phyloP scores from a whole-genome alignment of 2,329 filamentous ascomycete genomes.

The Aspergillus uvarum region DNA sequence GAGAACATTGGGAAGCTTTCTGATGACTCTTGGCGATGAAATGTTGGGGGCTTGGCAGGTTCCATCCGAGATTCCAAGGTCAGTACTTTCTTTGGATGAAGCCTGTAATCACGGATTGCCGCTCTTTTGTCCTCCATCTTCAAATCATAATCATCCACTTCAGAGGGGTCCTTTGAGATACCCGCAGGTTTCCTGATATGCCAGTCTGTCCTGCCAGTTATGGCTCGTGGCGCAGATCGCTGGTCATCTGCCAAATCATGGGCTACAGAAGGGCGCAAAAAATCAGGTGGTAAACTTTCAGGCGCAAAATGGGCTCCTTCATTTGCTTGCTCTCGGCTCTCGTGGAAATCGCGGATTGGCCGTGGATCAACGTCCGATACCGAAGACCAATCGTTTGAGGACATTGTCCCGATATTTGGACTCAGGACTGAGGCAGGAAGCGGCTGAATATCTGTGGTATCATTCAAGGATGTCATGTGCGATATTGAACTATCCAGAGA shows the following conservation, averaged over 20 bases:
- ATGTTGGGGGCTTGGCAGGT: constrained; percentile 32
- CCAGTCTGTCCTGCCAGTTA: constrained; percentile 41
- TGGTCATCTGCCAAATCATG: constrained; percentile 31
- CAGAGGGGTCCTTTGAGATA: constrained; percentile 29
- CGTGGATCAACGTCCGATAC: constrained; percentile 29
- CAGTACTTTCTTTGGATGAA: constrained; percentile 51
- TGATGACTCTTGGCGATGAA: constrained; percentile 56
- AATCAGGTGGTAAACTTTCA: constrained; percentile 25
- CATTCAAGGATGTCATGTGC: constrained; percentile 32
- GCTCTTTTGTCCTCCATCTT: constrained; percentile 45
- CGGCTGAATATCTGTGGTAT: constrained; percentile 40
- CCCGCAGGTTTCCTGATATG: constrained; percentile 29
- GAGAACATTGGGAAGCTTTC: constrained; percentile 66
- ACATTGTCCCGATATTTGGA: constrained; percentile 32
- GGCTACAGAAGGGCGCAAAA: constrained; percentile 22
- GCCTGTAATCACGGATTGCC: constrained; percentile 50
- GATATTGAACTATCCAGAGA: constrained; percentile 30
- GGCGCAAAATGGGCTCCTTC: constrained; percentile 23
- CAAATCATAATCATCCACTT: constrained; percentile 40
- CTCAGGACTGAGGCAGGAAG: constrained; percentile 46
- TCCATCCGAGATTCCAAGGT: constrained; percentile 47
- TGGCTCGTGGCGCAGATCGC: constrained; percentile 44
- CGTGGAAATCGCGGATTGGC: constrained; percentile 19
- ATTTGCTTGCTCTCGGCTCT: constrained; percentile 26
- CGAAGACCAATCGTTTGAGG: constrained; percentile 30